phyloP scores from a whole-genome alignment of 495 filamentous ascomycete genomes.

The Hyphodiscus hymeniophilus region DNA sequence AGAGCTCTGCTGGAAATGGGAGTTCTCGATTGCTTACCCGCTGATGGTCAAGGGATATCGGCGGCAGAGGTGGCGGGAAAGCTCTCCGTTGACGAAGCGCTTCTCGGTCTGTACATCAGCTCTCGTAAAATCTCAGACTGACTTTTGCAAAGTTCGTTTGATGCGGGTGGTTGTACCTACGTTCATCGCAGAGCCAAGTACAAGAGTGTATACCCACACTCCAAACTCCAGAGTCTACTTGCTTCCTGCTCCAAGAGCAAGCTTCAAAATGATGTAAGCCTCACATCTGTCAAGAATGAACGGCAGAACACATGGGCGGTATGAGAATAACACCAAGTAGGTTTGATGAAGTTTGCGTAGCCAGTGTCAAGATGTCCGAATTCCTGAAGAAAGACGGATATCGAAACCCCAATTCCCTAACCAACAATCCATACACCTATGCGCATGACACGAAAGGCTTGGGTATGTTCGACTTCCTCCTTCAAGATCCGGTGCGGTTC shows the following conservation, averaged over 20 bases:
- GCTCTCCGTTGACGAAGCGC: constrained; percentile 8
- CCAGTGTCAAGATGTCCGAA: constrained; percentile 6
- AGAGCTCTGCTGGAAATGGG: constrained; percentile 11
- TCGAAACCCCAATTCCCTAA: constrained; percentile 11
- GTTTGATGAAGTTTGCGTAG: constrained; percentile 11
- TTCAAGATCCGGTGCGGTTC: constrained; percentile 8
- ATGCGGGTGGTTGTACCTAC: constrained; percentile 9
- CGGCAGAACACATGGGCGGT: too few species aligned
- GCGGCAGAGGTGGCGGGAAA: constrained; percentile 4
- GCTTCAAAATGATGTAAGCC: constrained; percentile 15
- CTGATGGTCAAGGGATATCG: constrained; percentile 1
- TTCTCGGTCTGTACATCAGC: constrained; percentile 5
- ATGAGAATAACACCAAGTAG: neutral
- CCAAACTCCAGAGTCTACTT: constrained; percentile 21
- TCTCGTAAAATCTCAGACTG: neutral
- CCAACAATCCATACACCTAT: constrained; percentile 19
- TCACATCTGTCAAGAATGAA: too few species aligned
- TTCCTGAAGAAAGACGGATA: constrained; percentile 17
- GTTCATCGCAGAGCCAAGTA: constrained; percentile 6
- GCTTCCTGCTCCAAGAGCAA: constrained; percentile 5
- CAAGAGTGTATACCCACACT: constrained; percentile 19
- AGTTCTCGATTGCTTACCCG: constrained; percentile 8
- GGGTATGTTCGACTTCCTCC: constrained; percentile 17
- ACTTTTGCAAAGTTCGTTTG: constrained; percentile 9
- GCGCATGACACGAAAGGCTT: constrained; percentile 15